phyloP scores from a whole-genome alignment of 2,329 filamentous ascomycete species.

The Trichoderma atrobrunneum region DNA sequence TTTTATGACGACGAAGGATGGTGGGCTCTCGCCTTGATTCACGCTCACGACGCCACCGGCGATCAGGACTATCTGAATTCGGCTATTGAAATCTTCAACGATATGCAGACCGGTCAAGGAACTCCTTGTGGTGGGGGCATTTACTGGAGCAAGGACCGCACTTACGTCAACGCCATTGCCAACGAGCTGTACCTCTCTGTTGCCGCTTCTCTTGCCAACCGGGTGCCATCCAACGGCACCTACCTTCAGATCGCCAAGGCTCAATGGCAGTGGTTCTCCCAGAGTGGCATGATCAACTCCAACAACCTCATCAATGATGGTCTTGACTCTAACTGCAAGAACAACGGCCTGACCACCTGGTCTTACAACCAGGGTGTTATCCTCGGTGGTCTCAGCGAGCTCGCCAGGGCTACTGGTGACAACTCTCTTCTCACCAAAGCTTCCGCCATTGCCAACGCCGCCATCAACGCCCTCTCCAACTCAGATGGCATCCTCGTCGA shows the following conservation, averaged over 20 bases:
- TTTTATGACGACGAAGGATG: conserved; percentile 62
- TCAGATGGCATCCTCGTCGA: conserved; percentile 45
- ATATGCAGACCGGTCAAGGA: conserved; percentile 50
- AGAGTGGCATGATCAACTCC: conserved; percentile 50
- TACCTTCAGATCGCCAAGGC: conserved; percentile 50
- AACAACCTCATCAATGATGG: conserved; percentile 54
- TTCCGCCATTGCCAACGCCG: conserved; percentile 50
- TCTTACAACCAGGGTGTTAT: conserved; percentile 60
- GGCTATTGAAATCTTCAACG: conserved; percentile 53
- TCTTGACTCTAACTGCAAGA: conserved; percentile 46
- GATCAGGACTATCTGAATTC: conserved; percentile 52
- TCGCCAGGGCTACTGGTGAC: conserved; percentile 45
- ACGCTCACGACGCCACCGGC: conserved; percentile 53
- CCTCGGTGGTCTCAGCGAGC: conserved; percentile 53
- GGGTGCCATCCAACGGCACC: conserved; percentile 38
- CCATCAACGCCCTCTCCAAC: conserved; percentile 45
- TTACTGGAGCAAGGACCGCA: conserved; percentile 53
- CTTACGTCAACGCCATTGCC: conserved; percentile 53
- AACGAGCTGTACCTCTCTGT: conserved; percentile 58
- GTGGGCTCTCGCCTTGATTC: conserved; percentile 61
- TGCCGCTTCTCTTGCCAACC: conserved; percentile 52
- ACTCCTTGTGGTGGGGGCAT: conserved; percentile 53
- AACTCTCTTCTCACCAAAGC: conserved; percentile 42
- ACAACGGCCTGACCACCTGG: conserved; percentile 50
- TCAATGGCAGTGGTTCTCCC: conserved; percentile 53